Conservation (phyloP, 2,329 filamentous ascomycete species). For the Didymellaceae sp. region DNA sequence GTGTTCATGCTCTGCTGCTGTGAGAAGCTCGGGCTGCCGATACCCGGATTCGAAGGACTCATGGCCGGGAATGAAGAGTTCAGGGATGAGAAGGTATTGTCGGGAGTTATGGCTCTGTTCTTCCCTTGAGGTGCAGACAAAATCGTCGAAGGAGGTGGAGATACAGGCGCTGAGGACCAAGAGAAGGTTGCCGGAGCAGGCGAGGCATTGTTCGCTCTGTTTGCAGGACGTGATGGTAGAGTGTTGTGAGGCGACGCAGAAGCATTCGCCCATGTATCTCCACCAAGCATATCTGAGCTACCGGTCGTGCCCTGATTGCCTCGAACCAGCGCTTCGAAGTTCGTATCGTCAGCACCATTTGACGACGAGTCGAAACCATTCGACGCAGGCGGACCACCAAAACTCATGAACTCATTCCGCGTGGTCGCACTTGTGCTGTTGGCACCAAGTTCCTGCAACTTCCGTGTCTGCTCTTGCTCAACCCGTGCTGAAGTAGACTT, state of each 20-base stretch:
- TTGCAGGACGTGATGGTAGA: conserved; percentile 41
- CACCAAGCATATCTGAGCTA: conserved; percentile 50
- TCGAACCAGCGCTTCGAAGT: conserved; percentile 90
- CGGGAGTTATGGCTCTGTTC: conserved; percentile 59
- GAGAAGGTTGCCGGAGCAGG: conserved; percentile 53
- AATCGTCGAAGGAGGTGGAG: conserved; percentile 41
- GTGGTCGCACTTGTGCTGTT: conserved; percentile 60
- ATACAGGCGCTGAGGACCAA: conserved; percentile 52
- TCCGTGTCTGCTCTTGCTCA: conserved; percentile 86
- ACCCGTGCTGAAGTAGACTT: conserved; percentile 79
- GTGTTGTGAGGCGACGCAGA: conserved; percentile 32
- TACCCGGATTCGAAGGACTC: conserved; percentile 43
- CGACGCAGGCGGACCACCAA: conserved; percentile 61
- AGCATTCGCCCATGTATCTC: conserved; percentile 52
- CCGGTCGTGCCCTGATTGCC: conserved; percentile 56
- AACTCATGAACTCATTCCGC: conserved; percentile 73
- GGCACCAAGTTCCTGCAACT: conserved; percentile 81
- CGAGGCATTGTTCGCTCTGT: conserved; percentile 36
- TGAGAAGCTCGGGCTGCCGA: conserved; percentile 43
- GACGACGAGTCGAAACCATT: conserved; percentile 65
- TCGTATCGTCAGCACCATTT: conserved; percentile 67
- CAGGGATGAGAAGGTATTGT: conserved; percentile 54
- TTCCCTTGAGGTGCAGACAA: conserved; percentile 33
- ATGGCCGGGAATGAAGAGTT: conserved; percentile 48
- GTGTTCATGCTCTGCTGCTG: conserved; percentile 46